Evolutionary conservation across 805 yeast genomes (phyloP), one percentile per base, ranked within the genome.

Genomic region (Ogataea wickerhamii): DNA sequence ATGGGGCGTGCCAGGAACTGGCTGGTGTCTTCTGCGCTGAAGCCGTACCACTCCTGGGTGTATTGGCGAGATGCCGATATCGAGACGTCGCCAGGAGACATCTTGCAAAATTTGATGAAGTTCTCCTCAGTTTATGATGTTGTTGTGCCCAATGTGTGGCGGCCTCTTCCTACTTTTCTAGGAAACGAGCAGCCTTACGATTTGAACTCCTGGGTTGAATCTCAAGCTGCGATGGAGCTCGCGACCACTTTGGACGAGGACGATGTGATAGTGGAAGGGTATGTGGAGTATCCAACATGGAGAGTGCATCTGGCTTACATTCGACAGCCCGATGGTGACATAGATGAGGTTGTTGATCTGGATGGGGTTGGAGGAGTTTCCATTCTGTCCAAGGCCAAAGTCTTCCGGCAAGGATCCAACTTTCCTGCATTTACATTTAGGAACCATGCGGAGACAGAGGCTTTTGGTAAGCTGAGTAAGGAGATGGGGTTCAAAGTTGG

Each of bases 121-220:
- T 69, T 68, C 45, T 44, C 55, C 18, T 67, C 62, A 38, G 73
- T 75, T 47, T 80, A 71, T 55, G 95, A 85, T 54, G 83, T 85
- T 12, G 70, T 85, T 59, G 80, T 82, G 27, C 95, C 87, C 20
- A 87, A 93, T 55, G 96, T 93, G 23, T 93, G 98, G 98, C 74
- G 98, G 52, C 98, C 98, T 2, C 70, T 93, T 44, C 98, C 98
- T 2, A 82, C 80, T 32, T 93, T 89, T 64, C 73, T 93, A 45
- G 94, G 93, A 14, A 76, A 78, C 47, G 94, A 86, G 58, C 98
- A 93, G 63, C 88, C 98, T 1, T 93, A 93, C 60, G 98, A 93
- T 63, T 74, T 93, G 56, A 93, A 93, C 64, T 86, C 97, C 11
- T 93, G 98, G 98, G 76, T 87, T 40, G 98, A 93, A 65, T 78